Conservation (phyloP, 805 yeast genomes). For the Candida easanensis region DNA sequence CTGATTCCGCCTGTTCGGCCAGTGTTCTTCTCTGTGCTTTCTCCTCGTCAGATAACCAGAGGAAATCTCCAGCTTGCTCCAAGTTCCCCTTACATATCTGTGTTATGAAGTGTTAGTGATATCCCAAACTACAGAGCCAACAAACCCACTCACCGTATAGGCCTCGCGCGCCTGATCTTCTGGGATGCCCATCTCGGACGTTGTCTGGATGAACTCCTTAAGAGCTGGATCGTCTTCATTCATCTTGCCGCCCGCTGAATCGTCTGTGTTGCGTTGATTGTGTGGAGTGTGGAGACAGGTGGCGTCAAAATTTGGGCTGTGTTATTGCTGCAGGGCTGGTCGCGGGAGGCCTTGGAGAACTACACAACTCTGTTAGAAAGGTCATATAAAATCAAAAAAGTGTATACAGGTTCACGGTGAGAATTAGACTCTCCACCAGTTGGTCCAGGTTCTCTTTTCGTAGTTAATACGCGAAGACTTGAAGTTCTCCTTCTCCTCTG, state of each 20-base stretch:
- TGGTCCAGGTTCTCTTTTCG: conserved; percentile 21
- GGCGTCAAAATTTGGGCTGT: no score
- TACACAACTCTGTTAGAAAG: no score
- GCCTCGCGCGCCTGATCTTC: conserved; percentile 39
- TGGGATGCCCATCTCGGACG: conserved; percentile 39
- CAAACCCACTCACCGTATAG: conserved; percentile 16
- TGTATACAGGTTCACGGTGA: no score
- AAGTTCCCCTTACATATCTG: background rate
- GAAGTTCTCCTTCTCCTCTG: no score
- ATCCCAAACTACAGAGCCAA: background rate
- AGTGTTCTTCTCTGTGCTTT: background rate
- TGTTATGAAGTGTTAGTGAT: background rate
- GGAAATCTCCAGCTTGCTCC: background rate
- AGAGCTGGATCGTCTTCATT: background rate
- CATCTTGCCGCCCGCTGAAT: conserved; percentile 1
- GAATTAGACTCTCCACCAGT: conserved; percentile 16
- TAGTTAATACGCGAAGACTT: no score
- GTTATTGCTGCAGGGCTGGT: no score
- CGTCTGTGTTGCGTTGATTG: no score
- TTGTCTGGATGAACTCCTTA: background rate
- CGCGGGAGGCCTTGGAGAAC: no score
- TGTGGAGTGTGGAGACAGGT: no score
- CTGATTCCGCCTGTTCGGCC: background rate
- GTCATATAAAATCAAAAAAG: background rate
- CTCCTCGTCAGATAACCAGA: background rate